Base-by-base conservation (phyloP, 140 eudicot genomes). In the Stevia rebaudiana region DNA sequence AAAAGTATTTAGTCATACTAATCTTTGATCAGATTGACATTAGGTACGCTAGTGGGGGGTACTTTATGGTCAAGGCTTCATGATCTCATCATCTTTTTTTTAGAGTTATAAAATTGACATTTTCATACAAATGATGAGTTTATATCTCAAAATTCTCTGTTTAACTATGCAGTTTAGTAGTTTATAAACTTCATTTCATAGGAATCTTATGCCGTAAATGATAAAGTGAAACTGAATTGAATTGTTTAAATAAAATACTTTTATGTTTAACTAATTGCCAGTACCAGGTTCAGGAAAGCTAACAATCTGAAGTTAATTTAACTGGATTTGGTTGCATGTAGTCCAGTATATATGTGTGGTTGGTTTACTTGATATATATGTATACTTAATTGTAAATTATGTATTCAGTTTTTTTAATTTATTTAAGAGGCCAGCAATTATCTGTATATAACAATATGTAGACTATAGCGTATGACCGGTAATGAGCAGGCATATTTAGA, bases 301-400 rank as follows among this genome's bases (percentile, higher is more conserved):
- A 49, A 33, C 5, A 65, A 19, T 50, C 13, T 35, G 19, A 50
- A 49, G 49, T 22, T 50, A n/a, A n/a, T n/a, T n/a, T n/a, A n/a
- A n/a, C n/a, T n/a, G n/a, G n/a, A n/a, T n/a, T n/a, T n/a, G n/a
- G n/a, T n/a, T n/a, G n/a, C n/a, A n/a, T n/a, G n/a, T n/a, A n/a
- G n/a, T n/a, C n/a, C n/a, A n/a, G n/a, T n/a, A n/a, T n/a, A n/a
- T n/a, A n/a, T n/a, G n/a, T n/a, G n/a, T n/a, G n/a, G n/a, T n/a
- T n/a, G n/a, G n/a, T 37, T 37, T 51, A 51, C 40, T 67, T 24
- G 17, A 67, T 37, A 47, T 31, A 46, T 63, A 47, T 31, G 28
- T 63, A 13, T 49, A 6, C 33, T 19, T 30, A 48, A 31, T 8
- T 65, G 49, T 47, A 6, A 28, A 31, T 55, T 1, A 16, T 31